phyloP scores from a whole-genome alignment of 495 filamentous ascomycete genomes.

The Penicillium nucicola region DNA sequence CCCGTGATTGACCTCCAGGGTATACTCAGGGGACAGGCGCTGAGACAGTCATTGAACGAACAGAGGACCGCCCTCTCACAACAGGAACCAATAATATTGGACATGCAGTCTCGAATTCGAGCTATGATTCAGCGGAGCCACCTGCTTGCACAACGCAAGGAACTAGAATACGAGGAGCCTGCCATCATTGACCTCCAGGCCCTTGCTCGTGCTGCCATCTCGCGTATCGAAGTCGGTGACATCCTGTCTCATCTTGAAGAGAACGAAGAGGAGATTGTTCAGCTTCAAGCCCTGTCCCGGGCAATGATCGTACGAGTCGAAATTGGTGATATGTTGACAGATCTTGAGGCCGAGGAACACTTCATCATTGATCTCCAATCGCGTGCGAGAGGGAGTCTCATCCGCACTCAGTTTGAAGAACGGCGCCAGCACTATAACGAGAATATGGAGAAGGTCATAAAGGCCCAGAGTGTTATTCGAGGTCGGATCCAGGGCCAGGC shows the following conservation, averaged over 20 bases:
- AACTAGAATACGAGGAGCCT: constrained; percentile 55
- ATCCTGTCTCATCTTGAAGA: constrained; percentile 75
- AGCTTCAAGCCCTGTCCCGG: constrained; percentile 70
- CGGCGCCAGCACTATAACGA: constrained; percentile 85
- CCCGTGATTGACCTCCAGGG: constrained; percentile 33
- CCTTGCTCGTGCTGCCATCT: constrained; percentile 67
- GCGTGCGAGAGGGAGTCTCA: constrained; percentile 65
- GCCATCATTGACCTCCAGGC: constrained; percentile 68
- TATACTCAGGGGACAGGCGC: constrained; percentile 25
- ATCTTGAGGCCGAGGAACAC: constrained; percentile 81
- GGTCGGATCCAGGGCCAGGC: constrained; percentile 94
- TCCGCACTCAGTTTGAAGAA: constrained; percentile 73
- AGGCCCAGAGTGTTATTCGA: constrained; percentile 94
- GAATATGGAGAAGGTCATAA: constrained; percentile 99
- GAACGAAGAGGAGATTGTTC: constrained; percentile 66
- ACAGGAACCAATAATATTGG: constrained; percentile 32
- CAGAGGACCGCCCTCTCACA: constrained; percentile 30
- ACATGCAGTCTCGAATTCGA: constrained; percentile 47
- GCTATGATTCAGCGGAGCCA: constrained; percentile 43
- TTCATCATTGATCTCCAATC: constrained; percentile 71
- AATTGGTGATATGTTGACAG: constrained; percentile 64
- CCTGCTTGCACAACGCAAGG: constrained; percentile 46
- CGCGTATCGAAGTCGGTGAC: constrained; percentile 66
- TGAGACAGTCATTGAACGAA: constrained; percentile 34
- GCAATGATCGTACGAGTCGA: constrained; percentile 74